Conservation (phyloP, 2,329 filamentous ascomycete genomes). For the Clonostachys rosea region DNA sequence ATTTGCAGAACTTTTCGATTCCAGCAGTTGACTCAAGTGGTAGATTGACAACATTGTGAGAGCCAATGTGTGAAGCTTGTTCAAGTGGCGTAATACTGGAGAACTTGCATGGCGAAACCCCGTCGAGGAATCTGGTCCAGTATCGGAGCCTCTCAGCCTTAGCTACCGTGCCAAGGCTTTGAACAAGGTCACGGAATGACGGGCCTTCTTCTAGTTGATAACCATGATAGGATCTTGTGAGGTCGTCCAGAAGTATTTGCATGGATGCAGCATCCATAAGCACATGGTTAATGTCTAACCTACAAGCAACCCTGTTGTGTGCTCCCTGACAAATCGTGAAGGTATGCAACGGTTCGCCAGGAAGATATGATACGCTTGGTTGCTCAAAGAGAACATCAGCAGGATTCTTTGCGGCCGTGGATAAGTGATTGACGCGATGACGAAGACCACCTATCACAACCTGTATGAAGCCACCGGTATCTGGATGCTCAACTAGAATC, state of each 20-base stretch:
- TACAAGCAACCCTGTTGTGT: conserved; percentile 8
- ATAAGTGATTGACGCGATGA: conserved; percentile 8
- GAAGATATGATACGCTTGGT: conserved; percentile 3
- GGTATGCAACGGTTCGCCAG: conserved; percentile 9
- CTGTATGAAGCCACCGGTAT: conserved; percentile 19
- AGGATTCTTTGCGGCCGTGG: conserved; percentile 11
- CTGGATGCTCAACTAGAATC: conserved; percentile 16
- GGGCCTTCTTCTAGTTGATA: conserved; percentile 1
- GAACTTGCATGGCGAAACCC: conserved; percentile 1
- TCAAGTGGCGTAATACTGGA: neutral
- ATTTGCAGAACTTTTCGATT: neutral
- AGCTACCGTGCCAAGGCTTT: conserved; percentile 5
- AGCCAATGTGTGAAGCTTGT: neutral
- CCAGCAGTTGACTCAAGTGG: neutral
- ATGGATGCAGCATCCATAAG: conserved; percentile 25
- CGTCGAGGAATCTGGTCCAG: conserved; percentile 7
- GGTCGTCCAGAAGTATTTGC: conserved; percentile 17
- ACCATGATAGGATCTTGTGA: conserved; percentile 16
- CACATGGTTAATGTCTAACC: conserved; percentile 27
- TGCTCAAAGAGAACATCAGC: conserved; percentile 7
- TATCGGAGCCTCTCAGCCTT: conserved; percentile 6
- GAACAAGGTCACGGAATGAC: conserved; percentile 11
- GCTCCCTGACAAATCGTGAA: conserved; percentile 13
- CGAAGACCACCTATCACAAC: conserved; percentile 10
- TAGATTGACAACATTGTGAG: conserved; percentile 4